Evolutionary conservation across 2,329 filamentous ascomycete species (phyloP).

Genomic region (Pestalotiopsis sp.): DNA sequence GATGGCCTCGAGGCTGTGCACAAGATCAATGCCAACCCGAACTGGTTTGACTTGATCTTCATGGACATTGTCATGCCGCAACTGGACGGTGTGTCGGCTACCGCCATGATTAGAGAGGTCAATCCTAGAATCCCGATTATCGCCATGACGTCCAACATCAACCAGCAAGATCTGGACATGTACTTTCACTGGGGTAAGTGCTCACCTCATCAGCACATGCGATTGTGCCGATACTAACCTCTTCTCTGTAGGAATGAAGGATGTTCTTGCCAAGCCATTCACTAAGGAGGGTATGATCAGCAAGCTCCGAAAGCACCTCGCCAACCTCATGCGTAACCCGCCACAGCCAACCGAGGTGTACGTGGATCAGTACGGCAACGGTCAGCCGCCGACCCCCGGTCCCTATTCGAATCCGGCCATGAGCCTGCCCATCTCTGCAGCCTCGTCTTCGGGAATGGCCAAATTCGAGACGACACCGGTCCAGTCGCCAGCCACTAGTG

Average conservation of each 20-base stretch:
- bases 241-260: slow-evolving; percentile 78
- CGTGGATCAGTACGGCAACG: slow-evolving; percentile 32
- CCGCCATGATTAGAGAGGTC: slow-evolving; percentile 88
- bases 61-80: slow-evolving; percentile 99
- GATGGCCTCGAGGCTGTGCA: slow-evolving; percentile 91
- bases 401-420: slow-evolving; percentile 33
- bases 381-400: slow-evolving; percentile 32
- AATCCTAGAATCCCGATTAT: slow-evolving; percentile 84
- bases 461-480: slow-evolving; percentile 61
- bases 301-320: slow-evolving; percentile 85
- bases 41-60: slow-evolving; percentile 68
- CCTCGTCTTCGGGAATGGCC: slow-evolving; percentile 33
- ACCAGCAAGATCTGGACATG: slow-evolving; percentile 93
- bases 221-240: slow-evolving; percentile 14
- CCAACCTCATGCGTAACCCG: slow-evolving; percentile 75
- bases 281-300: slow-evolving; percentile 84
- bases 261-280: slow-evolving; percentile 95
- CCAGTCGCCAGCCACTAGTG: slow-evolving; percentile 51
- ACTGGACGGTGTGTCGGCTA: slow-evolving; percentile 91
- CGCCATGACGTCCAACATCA: slow-evolving; percentile 98
- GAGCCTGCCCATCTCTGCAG: slow-evolving; percentile 33
- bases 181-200: slow-evolving; percentile 92
- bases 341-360: slow-evolving; percentile 46
- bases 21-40: slow-evolving; percentile 64
- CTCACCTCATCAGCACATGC: background rate